Base-by-base conservation (phyloP, 148 eudicot species). In the Rheum nobile region DNA sequence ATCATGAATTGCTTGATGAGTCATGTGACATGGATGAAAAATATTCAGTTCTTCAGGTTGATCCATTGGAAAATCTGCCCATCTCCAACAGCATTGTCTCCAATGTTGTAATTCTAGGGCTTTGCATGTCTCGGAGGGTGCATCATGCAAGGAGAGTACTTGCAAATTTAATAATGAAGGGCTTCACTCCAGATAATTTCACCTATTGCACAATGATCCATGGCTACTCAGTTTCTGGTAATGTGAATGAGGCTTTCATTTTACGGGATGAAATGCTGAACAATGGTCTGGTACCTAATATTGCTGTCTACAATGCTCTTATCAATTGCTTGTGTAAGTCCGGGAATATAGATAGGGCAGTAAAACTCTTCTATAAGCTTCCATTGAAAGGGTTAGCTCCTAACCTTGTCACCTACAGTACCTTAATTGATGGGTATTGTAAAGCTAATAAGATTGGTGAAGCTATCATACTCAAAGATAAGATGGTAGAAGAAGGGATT, bases 211-310 rank as follows among this genome's bases (percentile, higher is more conserved):
- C 82, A 50, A 74, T 89, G 72, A 86, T 87, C 72, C 89, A 87
- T 80, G 83, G 85, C 34, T 63, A 76, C 48, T 79, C 79, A 14
- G 73, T 79, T 72, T 55, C 88, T 72, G 88, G 91, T 80, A 76
- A 79, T 69, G 75, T 89, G 31, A 78, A 83, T 32, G 79, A 81
- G 79, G 94, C 94, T 78, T 89, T 89, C 75, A 31, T 67, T n/a
- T 81, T 89, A 76, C 84, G 91, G 37, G 94, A 87, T 80, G 85
- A 85, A 75, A 89, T 89, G 94, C 73, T 85, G 74, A 67, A 67
- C 22, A 84, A 82, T 69, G 91, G 89, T 75, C 54, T 87, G 61
- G 52, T 80, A 76, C 95, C 95, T 69, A 83, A 80, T 72, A 79
- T 90, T 70, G 77, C 80, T 67, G 78, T 82, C 59, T 90, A 90